Percentiles rank a stretch among this genome's conserved stretches.
phyloP scores from a whole-genome alignment of 2,329 filamentous ascomycete species.

The Verruconis gallopava region DNA sequence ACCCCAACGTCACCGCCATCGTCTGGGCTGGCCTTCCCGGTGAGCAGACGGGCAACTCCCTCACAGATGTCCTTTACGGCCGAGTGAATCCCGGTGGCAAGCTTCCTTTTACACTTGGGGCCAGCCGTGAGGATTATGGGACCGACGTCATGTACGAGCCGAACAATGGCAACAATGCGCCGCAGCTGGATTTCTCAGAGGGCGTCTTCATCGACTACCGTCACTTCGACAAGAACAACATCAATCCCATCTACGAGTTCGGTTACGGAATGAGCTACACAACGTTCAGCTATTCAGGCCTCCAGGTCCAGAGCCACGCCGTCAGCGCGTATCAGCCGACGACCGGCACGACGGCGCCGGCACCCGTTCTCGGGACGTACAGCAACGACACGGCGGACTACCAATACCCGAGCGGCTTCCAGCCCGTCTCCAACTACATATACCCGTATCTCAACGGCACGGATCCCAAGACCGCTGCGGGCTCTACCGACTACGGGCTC shows the following conservation, averaged over 20 bases:
- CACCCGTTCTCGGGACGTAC: slow-evolving; percentile 51
- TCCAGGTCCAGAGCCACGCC: slow-evolving; percentile 42
- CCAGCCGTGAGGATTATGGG: slow-evolving; percentile 59
- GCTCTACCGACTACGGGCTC: slow-evolving; percentile 47
- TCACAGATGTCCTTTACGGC: slow-evolving; percentile 70
- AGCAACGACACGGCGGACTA: slow-evolving; percentile 54
- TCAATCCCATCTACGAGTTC: slow-evolving; percentile 66
- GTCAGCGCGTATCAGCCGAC: slow-evolving; percentile 45
- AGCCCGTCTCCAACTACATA: slow-evolving; percentile 43
- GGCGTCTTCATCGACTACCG: slow-evolving; percentile 75
- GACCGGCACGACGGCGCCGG: slow-evolving; percentile 46
- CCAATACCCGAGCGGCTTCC: slow-evolving; percentile 50
- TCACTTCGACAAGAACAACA: slow-evolving; percentile 53
- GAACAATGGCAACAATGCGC: slow-evolving; percentile 52
- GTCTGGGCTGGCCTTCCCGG: slow-evolving; percentile 73
- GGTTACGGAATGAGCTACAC: slow-evolving; percentile 73
- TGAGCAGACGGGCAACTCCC: slow-evolving; percentile 71
- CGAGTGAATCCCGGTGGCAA: slow-evolving; percentile 70
- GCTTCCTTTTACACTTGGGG: slow-evolving; percentile 77
- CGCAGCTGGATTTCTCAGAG: slow-evolving; percentile 63
- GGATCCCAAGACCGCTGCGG: slow-evolving; percentile 42
- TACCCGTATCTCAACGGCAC: slow-evolving; percentile 61
- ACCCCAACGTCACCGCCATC: slow-evolving; percentile 64
- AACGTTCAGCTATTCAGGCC: slow-evolving; percentile 60
- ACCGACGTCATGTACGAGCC: slow-evolving; percentile 53